Evolutionary conservation across 441 rosid genomes (phyloP), one percentile per base, ranked within the genome.

Genomic region (Syzygium malaccense): DNA sequence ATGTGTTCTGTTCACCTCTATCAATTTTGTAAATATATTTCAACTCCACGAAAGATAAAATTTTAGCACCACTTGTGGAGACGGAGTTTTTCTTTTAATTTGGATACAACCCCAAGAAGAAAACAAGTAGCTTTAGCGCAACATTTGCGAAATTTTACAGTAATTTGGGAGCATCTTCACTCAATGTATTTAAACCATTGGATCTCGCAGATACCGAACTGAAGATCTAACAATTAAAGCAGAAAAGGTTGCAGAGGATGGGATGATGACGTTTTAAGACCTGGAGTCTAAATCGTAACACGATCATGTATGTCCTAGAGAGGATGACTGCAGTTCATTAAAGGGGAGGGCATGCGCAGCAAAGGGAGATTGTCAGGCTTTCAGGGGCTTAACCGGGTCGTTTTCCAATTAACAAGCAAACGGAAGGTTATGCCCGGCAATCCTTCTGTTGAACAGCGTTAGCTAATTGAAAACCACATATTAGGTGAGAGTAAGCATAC

Each of bases 261-360:
- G 41, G 13, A 32, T 17, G 78, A 64, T 62, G 6, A 23, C 11
- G 15, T 55, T 53, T 30, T 14, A 64, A 8, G 10, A 66, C 23
- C 18, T 8, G 5, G 41, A 66, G 41, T 66, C 41, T 17, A 66
- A 64, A 66, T 66, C 1, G 33, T n/a, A 0, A 56, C 60, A 56
- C 23, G 60, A 56, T 56, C 60, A 56, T 1, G 26, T 1, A 25
- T 56, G 13, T 1, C 0, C 0, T 25, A 23, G 28, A 1, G 3
- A 23, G 28, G 28, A 56, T 56, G 60, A 56, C 60, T 1, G 28
- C 60, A 56, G 28, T 56, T 56, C 60, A 23, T 56, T 56, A 56
- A 28, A 23, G 6, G 6, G 60, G 23, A 4, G 3, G 26, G 60
- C 4, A 28, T 28, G 9, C 19, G 33, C 33, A 15, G 41, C 37